Evolutionary conservation across 2,329 filamentous ascomycete genomes (phyloP), one percentile per base, ranked within the genome.

Genomic region (Talaromyces pinophilus): DNA sequence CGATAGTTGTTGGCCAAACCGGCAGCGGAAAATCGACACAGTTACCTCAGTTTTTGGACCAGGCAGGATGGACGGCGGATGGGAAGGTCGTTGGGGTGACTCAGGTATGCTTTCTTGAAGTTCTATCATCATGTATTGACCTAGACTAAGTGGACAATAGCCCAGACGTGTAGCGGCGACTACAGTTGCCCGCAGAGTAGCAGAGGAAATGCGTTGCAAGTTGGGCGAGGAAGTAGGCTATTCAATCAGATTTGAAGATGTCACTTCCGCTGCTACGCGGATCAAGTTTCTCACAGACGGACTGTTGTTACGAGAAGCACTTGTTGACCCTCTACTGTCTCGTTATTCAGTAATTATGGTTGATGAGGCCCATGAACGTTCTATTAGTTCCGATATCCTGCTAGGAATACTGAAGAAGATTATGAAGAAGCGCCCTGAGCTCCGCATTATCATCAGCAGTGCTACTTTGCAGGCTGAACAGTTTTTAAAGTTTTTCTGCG

Each of bases 261-360:
- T 92, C 69, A 97, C 93, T 5, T 97, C 93, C 22, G 85, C 89
- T 19, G 84, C 87, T 40, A 99, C 95, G 0, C 87, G 87, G 62
- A 94, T 99, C 81, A 97, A 99, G 76, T 98, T 98, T 75, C 81
- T 98, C 69, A 99, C 94, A 0, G 95, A 99, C 80, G 94, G 94
- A 0, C 83, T 99, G 59, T 85, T 99, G 38, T 87, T 99, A 63
- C 85, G 94, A 72, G 95, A 99, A 79, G 95, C 94, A 33, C 85
- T 99, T 4, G 92, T 97, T 3, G 95, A 99, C 77, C 95, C 95
- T 13, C 81, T 98, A 3, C 81, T 99, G 42, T 95, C 92, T 22
- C 87, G 92, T 11, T 99, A 99, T 76, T 96, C 93, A 0, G 90
- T 97, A 54, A 92, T 99, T 72, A 97, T 99, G 92, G 91, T 99